Evolutionary conservation across 176 grass and related monocot species (phyloP).

Genomic region (Miscanthus lutarioriparius): DNA sequence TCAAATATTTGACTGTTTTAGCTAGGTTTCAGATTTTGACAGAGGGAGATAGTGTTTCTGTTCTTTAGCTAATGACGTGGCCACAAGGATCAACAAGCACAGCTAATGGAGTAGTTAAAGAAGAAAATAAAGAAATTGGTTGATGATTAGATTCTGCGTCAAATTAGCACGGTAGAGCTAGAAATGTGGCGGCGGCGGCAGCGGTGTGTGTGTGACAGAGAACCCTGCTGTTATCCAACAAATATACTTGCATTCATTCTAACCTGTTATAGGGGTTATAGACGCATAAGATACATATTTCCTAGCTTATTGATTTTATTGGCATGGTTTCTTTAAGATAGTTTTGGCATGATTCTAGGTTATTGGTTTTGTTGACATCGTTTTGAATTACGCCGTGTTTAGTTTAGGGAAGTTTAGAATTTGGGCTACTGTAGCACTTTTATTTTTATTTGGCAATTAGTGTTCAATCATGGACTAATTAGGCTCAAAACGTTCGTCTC

Average conservation of each 20-base stretch:
- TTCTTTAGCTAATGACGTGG: constrained; percentile 7
- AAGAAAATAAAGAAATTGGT: not conserved
- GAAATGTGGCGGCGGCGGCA: not conserved
- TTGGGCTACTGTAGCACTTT: too few relatives aligned
- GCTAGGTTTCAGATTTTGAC: not conserved
- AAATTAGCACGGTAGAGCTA: not conserved
- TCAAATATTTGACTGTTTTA: not conserved
- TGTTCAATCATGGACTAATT: too few relatives aligned
- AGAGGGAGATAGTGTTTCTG: not conserved
- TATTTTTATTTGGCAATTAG: too few relatives aligned
- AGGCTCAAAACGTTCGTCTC: too few relatives aligned
- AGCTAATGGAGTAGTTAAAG: not conserved
- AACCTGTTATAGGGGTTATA: not conserved
- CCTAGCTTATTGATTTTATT: not conserved
- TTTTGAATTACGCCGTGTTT: too few relatives aligned
- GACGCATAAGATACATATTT: not conserved
- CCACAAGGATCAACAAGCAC: not conserved
- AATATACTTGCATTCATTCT: not conserved
- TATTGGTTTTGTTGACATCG: not conserved
- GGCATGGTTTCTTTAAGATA: not conserved
- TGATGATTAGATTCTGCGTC: not conserved
- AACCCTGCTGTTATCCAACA: not conserved
- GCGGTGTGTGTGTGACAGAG: not conserved
- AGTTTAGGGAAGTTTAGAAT: too few relatives aligned
- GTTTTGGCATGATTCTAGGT: not conserved